Conservation (phyloP, 2,329 filamentous ascomycete species). For the Colletotrichum coccodes region DNA sequence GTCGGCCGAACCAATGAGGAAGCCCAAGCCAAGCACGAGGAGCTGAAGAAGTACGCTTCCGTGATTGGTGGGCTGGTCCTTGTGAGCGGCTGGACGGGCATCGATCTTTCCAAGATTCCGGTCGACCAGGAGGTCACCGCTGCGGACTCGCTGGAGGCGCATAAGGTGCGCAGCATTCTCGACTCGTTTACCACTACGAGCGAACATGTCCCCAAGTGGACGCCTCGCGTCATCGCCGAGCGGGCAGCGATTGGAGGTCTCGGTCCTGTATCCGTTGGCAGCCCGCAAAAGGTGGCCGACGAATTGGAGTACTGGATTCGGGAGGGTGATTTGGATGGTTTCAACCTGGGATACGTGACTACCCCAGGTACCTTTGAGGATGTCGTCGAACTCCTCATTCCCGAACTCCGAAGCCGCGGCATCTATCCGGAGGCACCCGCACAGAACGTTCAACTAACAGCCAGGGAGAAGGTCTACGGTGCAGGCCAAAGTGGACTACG, state of each 20-base stretch:
- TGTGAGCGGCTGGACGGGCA: conserved; percentile 68
- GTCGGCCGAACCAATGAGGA: conserved; percentile 62
- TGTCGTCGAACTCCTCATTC: conserved; percentile 43
- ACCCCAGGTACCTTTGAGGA: conserved; percentile 51
- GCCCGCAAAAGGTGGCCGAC: conserved; percentile 53
- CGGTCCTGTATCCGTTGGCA: conserved; percentile 48
- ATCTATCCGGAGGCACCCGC: conserved; percentile 42
- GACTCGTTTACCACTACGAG: conserved; percentile 60
- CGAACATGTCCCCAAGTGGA: conserved; percentile 54
- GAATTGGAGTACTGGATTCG: conserved; percentile 55
- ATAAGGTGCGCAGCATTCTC: conserved; percentile 60
- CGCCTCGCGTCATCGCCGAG: conserved; percentile 54
- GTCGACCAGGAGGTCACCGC: conserved; percentile 67
- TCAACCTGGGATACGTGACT: conserved; percentile 54
- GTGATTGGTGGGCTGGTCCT: conserved; percentile 64
- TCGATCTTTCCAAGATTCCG: conserved; percentile 67
- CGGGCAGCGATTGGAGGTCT: conserved; percentile 53
- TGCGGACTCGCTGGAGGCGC: conserved; percentile 62
- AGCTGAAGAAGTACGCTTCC: conserved; percentile 62
- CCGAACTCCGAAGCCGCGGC: conserved; percentile 41
- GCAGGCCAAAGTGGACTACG: conserved; percentile 65
- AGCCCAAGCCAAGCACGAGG: conserved; percentile 61
- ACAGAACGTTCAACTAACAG: conserved; percentile 53
- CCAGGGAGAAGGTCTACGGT: conserved; percentile 71
- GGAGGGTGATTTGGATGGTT: conserved; percentile 54